Evolutionary conservation across 192 early-diverging fungal genomes (phyloP), one percentile per base, ranked within the genome.

Genomic region (Backusella morwellensis): DNA sequence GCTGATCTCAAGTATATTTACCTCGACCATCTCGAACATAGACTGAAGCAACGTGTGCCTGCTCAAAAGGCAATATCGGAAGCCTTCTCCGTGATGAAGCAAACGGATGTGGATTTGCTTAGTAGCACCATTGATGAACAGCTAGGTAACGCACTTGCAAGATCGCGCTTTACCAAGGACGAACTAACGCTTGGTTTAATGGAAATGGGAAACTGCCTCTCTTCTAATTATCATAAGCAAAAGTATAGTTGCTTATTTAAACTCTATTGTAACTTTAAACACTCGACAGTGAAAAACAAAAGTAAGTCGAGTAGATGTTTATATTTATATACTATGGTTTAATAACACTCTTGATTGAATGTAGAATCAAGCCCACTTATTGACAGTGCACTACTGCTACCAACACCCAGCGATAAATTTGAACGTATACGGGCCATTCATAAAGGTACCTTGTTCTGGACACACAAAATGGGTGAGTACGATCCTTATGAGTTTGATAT

Each of bases 101-200:
- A 73, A 1, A 70, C 19, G 26, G 8, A 66, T 6, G 40, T 35
- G n/a, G 36, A 40, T 11, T 40, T 56, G 42, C 56, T 73, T 17
- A 44, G 19, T 11, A 59, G 32, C 0, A 42, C 35, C 14, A 38
- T 78, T 4, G 72, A 78, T 56, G 34, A 80, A 14, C 52, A 80
- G 26, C n/a, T 80, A 12, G 70, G 74, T 4, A 73, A 73, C 34
- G 70, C 75, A 14, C 34, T 72, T 17, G 34, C 41, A 14, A 29
- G 69, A 1, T 23, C 66, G 9, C 63, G 41, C 2, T 73, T 76
- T 70, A 73, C 38, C n/a, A 47, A 67, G 14, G 70, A 80, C 50
- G 80, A 77, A 32, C 21, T 81, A 5, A 71, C 52, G 5, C 52
- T 81, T 1, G 80, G 68, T 1, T 52, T 26, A 12, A 47, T 78